These are phyloP conservation scores for Aspergillus uvarum DNA, from an alignment of 2,329 filamentous ascomycete genomes.

Conservation along the genomic window DNA sequence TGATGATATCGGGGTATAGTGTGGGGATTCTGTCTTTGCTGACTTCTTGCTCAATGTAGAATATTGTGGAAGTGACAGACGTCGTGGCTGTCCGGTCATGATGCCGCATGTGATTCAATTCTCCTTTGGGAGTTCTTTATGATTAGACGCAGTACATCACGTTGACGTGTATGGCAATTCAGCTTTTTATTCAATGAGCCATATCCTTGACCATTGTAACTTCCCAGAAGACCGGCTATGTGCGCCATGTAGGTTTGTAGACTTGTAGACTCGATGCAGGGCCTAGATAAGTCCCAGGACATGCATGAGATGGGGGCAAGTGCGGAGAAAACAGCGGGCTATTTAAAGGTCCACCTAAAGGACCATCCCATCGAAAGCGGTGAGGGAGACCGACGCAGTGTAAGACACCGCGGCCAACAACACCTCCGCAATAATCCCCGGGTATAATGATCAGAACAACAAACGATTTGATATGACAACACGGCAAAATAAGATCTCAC, in stretches of 20 bases:
- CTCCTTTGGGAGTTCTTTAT: no score
- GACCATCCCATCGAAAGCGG: not conserved
- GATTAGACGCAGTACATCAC: no score
- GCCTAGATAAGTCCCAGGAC: no score
- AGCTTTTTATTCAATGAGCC: no score
- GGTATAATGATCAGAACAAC: not conserved
- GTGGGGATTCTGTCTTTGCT: not conserved
- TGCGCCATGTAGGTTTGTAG: no score
- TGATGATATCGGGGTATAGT: not conserved
- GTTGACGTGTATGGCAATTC: no score
- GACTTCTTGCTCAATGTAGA: conserved; percentile 10
- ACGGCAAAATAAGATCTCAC: not conserved
- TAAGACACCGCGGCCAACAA: not conserved
- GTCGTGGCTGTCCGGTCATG: conserved; percentile 7
- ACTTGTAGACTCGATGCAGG: no score
- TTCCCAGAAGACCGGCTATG: no score
- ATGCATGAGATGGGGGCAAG: not conserved
- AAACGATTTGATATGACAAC: conserved; percentile 1
- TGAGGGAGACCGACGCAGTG: not conserved
- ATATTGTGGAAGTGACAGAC: conserved; percentile 22
- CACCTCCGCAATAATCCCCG: conserved; percentile 6
- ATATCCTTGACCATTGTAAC: no score
- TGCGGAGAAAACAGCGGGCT: not conserved
- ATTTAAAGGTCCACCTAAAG: not conserved
- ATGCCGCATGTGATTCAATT: not conserved